Evolutionary conservation across 2,329 filamentous ascomycete species (phyloP).

Genomic region (Coniochaeta hoffmannii): DNA sequence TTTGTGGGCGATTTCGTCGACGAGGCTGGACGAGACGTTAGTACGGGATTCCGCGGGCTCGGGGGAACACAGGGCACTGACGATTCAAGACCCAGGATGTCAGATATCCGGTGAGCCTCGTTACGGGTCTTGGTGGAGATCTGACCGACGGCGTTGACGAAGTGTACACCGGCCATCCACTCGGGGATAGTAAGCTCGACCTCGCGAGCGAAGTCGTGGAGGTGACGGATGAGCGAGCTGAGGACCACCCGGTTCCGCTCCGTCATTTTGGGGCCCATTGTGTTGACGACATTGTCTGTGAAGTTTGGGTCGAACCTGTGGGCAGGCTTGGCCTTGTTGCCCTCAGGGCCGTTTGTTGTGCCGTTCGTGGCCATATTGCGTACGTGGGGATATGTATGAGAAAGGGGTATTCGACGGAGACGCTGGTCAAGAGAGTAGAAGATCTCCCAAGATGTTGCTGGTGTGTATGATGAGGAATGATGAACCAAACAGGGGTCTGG

Average conservation of each 20-base stretch:
- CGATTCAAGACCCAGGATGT: constrained; percentile 68
- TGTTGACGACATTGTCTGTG: constrained; percentile 64
- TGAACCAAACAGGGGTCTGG: too few relatives aligned
- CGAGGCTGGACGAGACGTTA: constrained; percentile 36
- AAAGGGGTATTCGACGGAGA: not conserved
- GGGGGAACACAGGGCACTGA: constrained; percentile 18
- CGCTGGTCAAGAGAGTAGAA: not conserved
- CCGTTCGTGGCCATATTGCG: constrained; percentile 16
- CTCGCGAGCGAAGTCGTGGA: constrained; percentile 77
- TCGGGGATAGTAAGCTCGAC: constrained; percentile 73
- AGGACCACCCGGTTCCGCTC: constrained; percentile 64
- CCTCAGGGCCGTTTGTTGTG: constrained; percentile 19
- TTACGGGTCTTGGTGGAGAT: constrained; percentile 63
- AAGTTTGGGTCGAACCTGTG: constrained; percentile 66
- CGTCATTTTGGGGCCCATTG: constrained; percentile 64
- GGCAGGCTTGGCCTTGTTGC: constrained; percentile 17
- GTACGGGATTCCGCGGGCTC: not conserved
- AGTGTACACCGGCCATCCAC: constrained; percentile 57
- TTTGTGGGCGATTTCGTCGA: constrained; percentile 75
- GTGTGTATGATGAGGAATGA: constrained; percentile 4
- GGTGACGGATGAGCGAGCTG: constrained; percentile 59
- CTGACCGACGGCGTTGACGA: constrained; percentile 62
- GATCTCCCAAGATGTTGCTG: not conserved
- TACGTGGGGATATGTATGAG: not conserved
- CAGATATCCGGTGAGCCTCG: constrained; percentile 65